Conservation (phyloP, 495 filamentous ascomycete genomes). For the Neurospora sp. region DNA sequence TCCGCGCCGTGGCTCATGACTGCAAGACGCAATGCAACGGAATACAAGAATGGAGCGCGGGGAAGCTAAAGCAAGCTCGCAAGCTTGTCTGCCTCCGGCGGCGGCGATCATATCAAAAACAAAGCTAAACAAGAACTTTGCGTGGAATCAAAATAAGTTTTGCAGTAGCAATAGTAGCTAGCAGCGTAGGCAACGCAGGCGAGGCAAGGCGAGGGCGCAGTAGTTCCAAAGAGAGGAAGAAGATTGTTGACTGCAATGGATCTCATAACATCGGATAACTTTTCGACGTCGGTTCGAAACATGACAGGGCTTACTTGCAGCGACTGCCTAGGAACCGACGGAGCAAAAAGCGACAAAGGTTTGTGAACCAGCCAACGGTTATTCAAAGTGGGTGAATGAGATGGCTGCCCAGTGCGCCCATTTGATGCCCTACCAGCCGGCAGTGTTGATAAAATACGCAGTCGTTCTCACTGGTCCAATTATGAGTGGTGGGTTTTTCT, state of each 20-base stretch:
- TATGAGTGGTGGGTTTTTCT: neutral
- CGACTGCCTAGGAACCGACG: neutral
- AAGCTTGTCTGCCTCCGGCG: neutral
- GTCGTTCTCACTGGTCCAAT: neutral
- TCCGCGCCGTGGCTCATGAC: neutral
- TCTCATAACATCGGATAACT: neutral
- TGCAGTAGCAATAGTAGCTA: neutral
- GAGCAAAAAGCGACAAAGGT: neutral
- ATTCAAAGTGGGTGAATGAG: neutral
- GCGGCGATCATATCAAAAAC: neutral
- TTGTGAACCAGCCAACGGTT: neutral
- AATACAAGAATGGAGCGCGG: neutral
- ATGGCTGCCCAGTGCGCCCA: neutral
- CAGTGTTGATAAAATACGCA: neutral
- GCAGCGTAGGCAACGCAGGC: neutral
- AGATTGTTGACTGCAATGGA: neutral
- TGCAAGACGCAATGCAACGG: neutral
- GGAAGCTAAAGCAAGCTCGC: neutral
- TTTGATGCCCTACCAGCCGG: neutral
- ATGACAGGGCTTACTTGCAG: neutral
- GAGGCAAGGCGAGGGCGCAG: neutral
- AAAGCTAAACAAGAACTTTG: neutral
- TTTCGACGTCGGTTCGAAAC: neutral
- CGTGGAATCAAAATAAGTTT: neutral
- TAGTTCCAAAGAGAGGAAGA: neutral